Base-by-base conservation (phyloP, 2,329 filamentous ascomycete species). In the Trichoderma sp. region DNA sequence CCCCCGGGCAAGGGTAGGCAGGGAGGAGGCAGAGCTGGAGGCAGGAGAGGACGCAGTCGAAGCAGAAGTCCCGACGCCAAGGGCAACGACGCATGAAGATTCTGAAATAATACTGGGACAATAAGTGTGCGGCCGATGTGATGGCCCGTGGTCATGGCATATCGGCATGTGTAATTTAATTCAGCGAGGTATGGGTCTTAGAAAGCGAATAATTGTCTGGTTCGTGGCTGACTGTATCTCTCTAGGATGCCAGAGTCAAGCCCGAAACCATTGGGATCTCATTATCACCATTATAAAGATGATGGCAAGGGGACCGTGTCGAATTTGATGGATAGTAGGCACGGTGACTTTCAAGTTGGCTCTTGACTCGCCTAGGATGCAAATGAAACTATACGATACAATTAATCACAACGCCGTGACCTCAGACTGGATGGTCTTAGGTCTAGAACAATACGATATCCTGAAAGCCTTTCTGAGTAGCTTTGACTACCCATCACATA, bases 1-100 rank as follows among this genome's bases (percentile, higher is more conserved):
- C 93, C 93, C 18, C 92, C 91, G 11, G 21, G 85, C 71, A 82
- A 83, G 64, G 81, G 80, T 3, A 82, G 81, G 1, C 78, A 81
- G 1, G 79, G 79, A 11, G 79, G 79, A 12, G 80, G 83, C 36
- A 80, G 76, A 4, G 79, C 81, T 3, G 82, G 82, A 15, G 81
- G 82, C 3, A 79, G 85, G 39, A 82, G 83, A 73, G 82, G 84
- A 47, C 77, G 87, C 70, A 86, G 84, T 74, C 82, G 87, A 60
- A 87, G 86, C 76, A 80, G 84, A 57, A 87, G 85, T 72, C 86
- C 85, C 3, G 83, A 79, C 6, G 81, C 76, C 14, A 82, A 82
- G 76, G 80, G 80, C n/a, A 80, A 73, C 7, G 79, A 78, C 24
- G 76, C 78, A 34, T 77, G 75, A 77, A 56, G 14, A 53, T 6